Conservation (phyloP, 257 asterid genomes). For the Nicotiana obtusifolia region DNA sequence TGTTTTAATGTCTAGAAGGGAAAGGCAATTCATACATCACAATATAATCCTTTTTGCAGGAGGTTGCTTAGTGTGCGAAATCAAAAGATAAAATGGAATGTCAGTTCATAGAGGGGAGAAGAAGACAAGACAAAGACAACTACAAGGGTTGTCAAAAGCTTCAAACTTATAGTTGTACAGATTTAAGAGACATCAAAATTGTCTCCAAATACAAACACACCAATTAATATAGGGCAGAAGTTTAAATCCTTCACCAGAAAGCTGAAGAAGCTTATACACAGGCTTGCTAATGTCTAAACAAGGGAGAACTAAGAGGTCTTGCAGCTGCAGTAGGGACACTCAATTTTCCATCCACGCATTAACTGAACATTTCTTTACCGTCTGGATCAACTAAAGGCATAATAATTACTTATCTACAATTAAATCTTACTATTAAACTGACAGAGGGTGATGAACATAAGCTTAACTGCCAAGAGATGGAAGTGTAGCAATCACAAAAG, state of each 20-base stretch:
- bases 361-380: neutral
- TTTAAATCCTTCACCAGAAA: neutral
- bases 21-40: neutral
- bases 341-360: neutral
- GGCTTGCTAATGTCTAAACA: neutral
- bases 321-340: neutral
- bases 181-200: neutral
- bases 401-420: neutral
- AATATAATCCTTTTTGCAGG: neutral
- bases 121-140: neutral
- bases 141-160: neutral
- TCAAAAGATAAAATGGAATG: neutral
- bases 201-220: neutral
- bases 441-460: neutral
- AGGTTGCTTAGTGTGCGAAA: neutral
- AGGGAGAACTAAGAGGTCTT: neutral
- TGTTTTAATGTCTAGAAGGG: neutral
- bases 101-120: neutral
- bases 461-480: slow-evolving; percentile 1
- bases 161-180: neutral
- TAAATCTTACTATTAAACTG: neutral
- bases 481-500: slow-evolving; percentile 5
- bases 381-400: neutral
- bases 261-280: neutral
- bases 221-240: neutral